These are phyloP conservation scores for Apocynum venetum DNA, from an alignment of 257 asterid genomes.

Conservation along the genomic window DNA sequence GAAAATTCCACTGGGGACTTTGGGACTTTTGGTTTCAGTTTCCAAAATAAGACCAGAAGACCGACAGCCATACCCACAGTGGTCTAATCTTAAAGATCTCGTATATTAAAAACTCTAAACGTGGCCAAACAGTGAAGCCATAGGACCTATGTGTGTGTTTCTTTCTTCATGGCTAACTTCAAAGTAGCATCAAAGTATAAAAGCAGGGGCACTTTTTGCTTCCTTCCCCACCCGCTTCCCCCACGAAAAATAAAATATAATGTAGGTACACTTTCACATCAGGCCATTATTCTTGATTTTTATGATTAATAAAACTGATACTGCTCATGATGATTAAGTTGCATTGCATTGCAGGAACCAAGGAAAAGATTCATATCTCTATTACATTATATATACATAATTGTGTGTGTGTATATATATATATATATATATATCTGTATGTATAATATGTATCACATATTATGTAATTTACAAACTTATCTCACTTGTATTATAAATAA, in stretches of 20 bases:
- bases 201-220: background rate
- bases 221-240: too few species aligned
- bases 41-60: background rate
- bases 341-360: background rate
- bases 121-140: slow-evolving; percentile 8
- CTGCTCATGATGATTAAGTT: background rate
- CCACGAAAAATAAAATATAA: too few species aligned
- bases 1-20: background rate
- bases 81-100: slow-evolving; percentile 22
- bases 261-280: background rate
- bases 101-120: background rate
- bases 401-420: too few species aligned
- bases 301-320: background rate
- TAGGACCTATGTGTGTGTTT: background rate
- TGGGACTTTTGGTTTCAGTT: background rate
- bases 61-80: slow-evolving; percentile 19
- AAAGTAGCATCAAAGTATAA: background rate
- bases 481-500: too few species aligned
- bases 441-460: too few species aligned
- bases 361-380: too few species aligned
- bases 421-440: too few species aligned
- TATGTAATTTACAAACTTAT: too few species aligned
- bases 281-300: background rate
- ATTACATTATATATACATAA: too few species aligned
- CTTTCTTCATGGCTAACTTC: background rate